Conservation (phyloP, 2,329 filamentous ascomycete genomes). For the Aspergillus aculeatus region DNA sequence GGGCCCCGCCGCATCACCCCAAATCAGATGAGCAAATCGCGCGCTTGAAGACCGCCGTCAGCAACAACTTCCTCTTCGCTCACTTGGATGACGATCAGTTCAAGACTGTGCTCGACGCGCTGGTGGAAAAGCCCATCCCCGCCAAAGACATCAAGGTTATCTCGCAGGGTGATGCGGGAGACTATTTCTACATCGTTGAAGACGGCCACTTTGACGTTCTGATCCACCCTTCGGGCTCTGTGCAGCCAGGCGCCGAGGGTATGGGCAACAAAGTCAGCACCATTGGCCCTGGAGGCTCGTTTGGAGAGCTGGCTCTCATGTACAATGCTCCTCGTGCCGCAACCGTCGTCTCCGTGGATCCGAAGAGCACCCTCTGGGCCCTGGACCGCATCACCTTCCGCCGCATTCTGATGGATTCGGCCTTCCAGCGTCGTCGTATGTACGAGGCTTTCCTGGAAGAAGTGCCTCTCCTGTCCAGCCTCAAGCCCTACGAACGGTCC, state of each 20-base stretch:
- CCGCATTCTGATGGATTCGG: conserved; percentile 96
- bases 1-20: conserved; percentile 79
- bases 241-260: conserved; percentile 77
- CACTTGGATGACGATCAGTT: conserved; percentile 94
- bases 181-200: conserved; percentile 98
- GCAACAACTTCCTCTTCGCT: conserved; percentile 88
- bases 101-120: conserved; percentile 78
- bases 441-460: conserved; percentile 97
- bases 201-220: conserved; percentile 87
- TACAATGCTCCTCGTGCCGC: conserved; percentile 96
- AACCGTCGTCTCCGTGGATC: conserved; percentile 81
- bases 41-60: conserved; percentile 77
- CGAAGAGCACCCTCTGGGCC: conserved; percentile 82
- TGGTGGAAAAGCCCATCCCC: conserved; percentile 93
- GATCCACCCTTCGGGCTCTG: conserved; percentile 73
- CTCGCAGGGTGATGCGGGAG: conserved; percentile 88
- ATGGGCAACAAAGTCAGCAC: conserved; percentile 78
- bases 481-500: conserved; percentile 89
- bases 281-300: conserved; percentile 85
- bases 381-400: conserved; percentile 95
- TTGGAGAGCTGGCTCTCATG: conserved; percentile 96
- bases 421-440: conserved; percentile 91
- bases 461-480: conserved; percentile 76
- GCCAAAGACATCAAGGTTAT: conserved; percentile 91
- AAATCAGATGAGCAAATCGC: conserved; percentile 79